Conservation (phyloP, 2,329 filamentous ascomycete species). For the Ceratocystiopsis sp. region DNA sequence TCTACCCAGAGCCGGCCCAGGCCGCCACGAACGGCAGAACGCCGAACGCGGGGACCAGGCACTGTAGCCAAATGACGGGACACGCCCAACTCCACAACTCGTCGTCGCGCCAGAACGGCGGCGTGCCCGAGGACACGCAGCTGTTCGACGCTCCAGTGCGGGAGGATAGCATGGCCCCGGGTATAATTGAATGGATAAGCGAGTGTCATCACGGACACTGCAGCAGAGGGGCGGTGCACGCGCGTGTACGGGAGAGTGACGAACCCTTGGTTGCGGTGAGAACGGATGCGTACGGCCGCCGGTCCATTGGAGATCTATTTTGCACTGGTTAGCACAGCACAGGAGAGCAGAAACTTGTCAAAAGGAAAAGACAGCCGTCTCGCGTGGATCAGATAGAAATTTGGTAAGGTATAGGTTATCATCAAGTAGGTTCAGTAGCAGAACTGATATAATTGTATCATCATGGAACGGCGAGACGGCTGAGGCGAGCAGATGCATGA, state of each 20-base stretch:
- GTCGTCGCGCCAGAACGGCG: conserved; percentile 35
- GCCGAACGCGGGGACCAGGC: conserved; percentile 30
- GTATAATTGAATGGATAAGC: conserved; percentile 66
- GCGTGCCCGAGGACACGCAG: conserved; percentile 10
- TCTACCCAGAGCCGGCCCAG: conserved; percentile 17
- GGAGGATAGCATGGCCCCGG: conserved; percentile 54
- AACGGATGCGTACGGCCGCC: not conserved
- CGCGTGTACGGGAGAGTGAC: too few species aligned
- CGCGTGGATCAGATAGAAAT: conserved; percentile 13
- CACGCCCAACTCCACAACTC: conserved; percentile 53
- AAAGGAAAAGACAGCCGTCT: conserved; percentile 2
- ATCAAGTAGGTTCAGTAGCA: conserved; percentile 55
- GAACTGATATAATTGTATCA: conserved; percentile 52
- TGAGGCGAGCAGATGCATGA: too few species aligned
- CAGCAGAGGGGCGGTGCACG: too few species aligned
- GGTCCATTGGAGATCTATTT: not conserved
- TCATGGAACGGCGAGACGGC: conserved; percentile 28
- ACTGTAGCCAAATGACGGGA: conserved; percentile 44
- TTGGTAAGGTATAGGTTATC: conserved; percentile 41
- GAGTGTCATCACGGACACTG: conserved; percentile 35
- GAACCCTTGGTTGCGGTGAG: too few species aligned
- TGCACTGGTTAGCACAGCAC: too few species aligned
- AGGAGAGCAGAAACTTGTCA: conserved; percentile 1
- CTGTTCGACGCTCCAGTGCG: conserved; percentile 41
- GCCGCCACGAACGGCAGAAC: conserved; percentile 31